Percentiles rank a stretch among this genome's conserved stretches.
phyloP scores from a whole-genome alignment of 2,329 filamentous ascomycete species.

The Grosmannia clavigera region DNA sequence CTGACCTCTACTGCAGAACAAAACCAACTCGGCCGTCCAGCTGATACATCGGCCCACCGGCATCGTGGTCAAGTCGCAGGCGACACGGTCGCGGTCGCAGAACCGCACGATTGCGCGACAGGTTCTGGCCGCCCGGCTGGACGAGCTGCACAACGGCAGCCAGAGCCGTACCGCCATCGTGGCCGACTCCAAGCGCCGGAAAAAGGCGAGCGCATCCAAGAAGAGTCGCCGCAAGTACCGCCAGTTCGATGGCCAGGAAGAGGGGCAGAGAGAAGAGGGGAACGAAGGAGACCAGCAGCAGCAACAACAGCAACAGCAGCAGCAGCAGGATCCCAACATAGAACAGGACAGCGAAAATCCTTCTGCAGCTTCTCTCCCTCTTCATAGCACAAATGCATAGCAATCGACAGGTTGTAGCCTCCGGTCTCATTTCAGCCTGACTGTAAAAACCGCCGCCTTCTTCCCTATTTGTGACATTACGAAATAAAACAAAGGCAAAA shows the following conservation, averaged over 20 bases:
- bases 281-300: conserved; percentile 3
- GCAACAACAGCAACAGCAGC: neutral
- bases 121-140: conserved; percentile 61
- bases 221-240: conserved; percentile 74
- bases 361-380: no score
- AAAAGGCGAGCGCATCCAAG: conserved; percentile 64
- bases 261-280: neutral
- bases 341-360: neutral
- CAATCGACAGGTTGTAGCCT: neutral
- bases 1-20: conserved; percentile 48
- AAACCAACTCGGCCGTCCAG: conserved; percentile 91
- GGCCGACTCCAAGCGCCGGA: conserved; percentile 49
- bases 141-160: conserved; percentile 60
- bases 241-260: conserved; percentile 26
- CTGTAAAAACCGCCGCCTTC: neutral
- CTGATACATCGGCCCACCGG: conserved; percentile 82
- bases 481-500: neutral
- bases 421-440: neutral
- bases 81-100: conserved; percentile 72
- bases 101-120: conserved; percentile 78
- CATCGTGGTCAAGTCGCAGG: conserved; percentile 87
- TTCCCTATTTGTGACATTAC: neutral
- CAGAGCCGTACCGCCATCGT: conserved; percentile 55
- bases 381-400: no score
- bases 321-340: neutral